Evolutionary conservation across 108 stramenopile genomes (phyloP).

Genomic region (Parietichytrium sp.): DNA sequence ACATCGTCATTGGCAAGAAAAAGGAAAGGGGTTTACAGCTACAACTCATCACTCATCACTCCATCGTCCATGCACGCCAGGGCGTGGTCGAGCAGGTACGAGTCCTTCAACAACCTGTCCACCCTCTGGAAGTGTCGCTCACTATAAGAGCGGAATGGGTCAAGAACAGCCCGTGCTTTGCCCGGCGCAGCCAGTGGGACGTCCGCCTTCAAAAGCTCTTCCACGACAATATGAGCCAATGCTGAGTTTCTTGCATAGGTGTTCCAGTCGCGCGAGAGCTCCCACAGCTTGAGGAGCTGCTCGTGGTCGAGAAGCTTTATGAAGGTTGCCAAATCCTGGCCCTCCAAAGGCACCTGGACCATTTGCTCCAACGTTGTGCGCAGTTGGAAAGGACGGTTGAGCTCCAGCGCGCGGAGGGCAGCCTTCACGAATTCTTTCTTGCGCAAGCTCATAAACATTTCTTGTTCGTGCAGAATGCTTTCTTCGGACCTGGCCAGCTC

Average conservation of each 20-base stretch:
- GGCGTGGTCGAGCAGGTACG: conserved; percentile 61
- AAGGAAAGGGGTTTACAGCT: neutral
- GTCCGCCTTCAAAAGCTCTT: conserved; percentile 41
- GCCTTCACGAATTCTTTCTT: conserved; percentile 80
- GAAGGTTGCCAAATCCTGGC: conserved; percentile 11
- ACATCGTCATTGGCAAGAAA: neutral
- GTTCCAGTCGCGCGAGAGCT: conserved; percentile 54
- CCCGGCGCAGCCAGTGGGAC: conserved; percentile 34
- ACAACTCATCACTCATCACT: neutral
- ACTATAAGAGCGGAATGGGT: conserved; percentile 47
- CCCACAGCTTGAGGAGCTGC: conserved; percentile 15
- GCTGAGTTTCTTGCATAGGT: conserved; percentile 55
- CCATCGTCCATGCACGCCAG: conserved; percentile 50
- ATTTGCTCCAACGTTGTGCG: neutral
- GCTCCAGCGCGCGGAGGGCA: conserved; percentile 72
- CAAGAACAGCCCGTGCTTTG: neutral
- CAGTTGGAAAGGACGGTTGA: conserved; percentile 74
- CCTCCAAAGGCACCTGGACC: neutral
- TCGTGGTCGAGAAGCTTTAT: neutral
- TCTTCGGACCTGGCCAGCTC: conserved; percentile 68
- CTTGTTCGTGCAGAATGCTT: conserved; percentile 75
- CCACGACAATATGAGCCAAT: conserved; percentile 54
- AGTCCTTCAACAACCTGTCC: conserved; percentile 56
- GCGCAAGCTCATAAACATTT: conserved; percentile 78
- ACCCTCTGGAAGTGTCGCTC: conserved; percentile 60